Conservation (phyloP, 257 asterid species). For the Apocynum venetum region DNA sequence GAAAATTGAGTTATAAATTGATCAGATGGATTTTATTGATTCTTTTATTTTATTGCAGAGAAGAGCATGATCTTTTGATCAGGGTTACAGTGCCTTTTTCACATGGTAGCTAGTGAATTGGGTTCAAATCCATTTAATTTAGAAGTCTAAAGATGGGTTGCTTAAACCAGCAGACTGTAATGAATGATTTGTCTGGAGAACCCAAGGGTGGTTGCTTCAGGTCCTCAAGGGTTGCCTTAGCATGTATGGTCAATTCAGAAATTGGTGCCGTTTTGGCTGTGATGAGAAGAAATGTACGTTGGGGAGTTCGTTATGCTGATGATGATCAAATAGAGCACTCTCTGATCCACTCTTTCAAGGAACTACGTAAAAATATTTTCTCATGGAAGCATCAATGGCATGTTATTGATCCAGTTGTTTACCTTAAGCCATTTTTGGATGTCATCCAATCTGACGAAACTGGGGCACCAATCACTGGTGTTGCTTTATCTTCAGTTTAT, state of each 20-base stretch:
- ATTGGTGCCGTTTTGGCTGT: constrained; percentile 97
- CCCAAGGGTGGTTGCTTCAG: constrained; percentile 32
- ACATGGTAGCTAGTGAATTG: constrained; percentile 24
- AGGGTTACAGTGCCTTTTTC: constrained; percentile 19
- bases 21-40: not conserved
- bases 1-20: not conserved
- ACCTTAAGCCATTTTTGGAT: constrained; percentile 85
- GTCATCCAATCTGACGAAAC: constrained; percentile 95
- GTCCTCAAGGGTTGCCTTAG: constrained; percentile 72
- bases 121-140: constrained; percentile 26
- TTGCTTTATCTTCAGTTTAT: constrained; percentile 86
- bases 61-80: constrained; percentile 13
- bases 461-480: constrained; percentile 96
- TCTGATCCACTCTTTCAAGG: constrained; percentile 80
- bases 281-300: constrained; percentile 96
- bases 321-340: constrained; percentile 87
- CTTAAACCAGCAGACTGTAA: constrained; percentile 42
- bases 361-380: constrained; percentile 69
- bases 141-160: constrained; percentile 44
- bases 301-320: constrained; percentile 83
- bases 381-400: constrained; percentile 77
- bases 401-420: constrained; percentile 64
- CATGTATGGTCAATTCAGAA: constrained; percentile 88
- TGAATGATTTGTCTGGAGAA: constrained; percentile 39
- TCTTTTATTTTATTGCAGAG: not conserved